Percentiles rank a stretch among this genome's conserved stretches.
phyloP scores from a whole-genome alignment of 495 filamentous ascomycete species.

The Bacidia rubella region DNA sequence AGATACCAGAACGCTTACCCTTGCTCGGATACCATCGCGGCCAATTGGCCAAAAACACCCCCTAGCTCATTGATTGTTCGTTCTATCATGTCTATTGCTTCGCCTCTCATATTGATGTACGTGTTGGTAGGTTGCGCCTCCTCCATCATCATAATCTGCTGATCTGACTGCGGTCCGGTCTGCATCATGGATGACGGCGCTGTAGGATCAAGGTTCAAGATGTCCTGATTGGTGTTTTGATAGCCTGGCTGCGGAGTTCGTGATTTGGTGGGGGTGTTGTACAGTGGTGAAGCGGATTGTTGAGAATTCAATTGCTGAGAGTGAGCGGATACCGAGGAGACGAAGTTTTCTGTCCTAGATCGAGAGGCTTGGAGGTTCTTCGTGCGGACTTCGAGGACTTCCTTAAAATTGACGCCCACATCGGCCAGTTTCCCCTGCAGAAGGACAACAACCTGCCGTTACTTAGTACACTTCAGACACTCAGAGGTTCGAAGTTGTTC shows the following conservation, averaged over 20 bases:
- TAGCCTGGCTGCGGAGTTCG: conserved; percentile 46
- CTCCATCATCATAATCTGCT: conserved; percentile 90
- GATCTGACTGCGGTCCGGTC: conserved; percentile 49
- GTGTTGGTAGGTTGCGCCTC: conserved; percentile 72
- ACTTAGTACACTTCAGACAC: conserved; percentile 16
- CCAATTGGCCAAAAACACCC: conserved; percentile 92
- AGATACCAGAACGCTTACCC: conserved; percentile 68
- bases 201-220: conserved; percentile 73
- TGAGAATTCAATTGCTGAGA: conserved; percentile 48
- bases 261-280: conserved; percentile 61
- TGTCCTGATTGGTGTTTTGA: conserved; percentile 42
- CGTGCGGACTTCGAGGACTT: conserved; percentile 88
- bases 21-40: conserved; percentile 93
- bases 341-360: conserved; percentile 87
- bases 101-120: conserved; percentile 85
- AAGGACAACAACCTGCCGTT: conserved; percentile 57
- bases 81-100: conserved; percentile 95
- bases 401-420: conserved; percentile 89
- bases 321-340: conserved; percentile 74
- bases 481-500: background rate
- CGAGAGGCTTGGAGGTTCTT: conserved; percentile 96
- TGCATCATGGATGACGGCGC: conserved; percentile 39
- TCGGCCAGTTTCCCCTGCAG: conserved; percentile 91
- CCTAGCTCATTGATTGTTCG: conserved; percentile 88
- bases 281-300: conserved; percentile 66